A percentile compares a stretch with the other conserved stretches of the same genome.
phyloP scores from a whole-genome alignment of 768 basidiomycete species.

The Leucogyrophana mollusca region DNA sequence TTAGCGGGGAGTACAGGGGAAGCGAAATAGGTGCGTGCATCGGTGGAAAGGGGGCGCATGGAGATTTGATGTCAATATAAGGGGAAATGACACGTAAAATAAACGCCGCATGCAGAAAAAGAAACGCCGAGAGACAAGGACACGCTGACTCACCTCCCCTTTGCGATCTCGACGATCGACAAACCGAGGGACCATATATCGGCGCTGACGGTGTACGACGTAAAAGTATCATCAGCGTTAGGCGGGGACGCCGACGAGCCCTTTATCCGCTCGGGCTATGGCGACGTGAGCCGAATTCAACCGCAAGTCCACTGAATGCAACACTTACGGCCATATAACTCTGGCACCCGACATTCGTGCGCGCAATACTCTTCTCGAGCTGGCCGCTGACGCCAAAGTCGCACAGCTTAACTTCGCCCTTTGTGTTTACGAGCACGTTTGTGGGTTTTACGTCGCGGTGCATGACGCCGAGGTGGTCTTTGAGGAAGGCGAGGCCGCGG shows the following conservation, averaged over 20 bases:
- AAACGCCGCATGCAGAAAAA: too few relatives aligned
- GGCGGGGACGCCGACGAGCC: conserved; percentile 65
- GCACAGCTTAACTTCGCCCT: conserved; percentile 90
- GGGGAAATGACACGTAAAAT: too few relatives aligned
- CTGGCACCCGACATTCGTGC: conserved; percentile 99
- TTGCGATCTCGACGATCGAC: conserved; percentile 88
- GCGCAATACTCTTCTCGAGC: conserved; percentile 92
- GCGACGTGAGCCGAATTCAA: conserved; percentile 2
- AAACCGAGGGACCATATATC: conserved; percentile 98
- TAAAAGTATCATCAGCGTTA: conserved; percentile 29
- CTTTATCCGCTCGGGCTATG: conserved; percentile 91
- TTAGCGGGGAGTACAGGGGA: background rate
- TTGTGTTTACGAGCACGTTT: conserved; percentile 86
- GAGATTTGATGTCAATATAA: too few relatives aligned
- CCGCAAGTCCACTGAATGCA: conserved; percentile 2
- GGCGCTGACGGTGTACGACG: conserved; percentile 89
- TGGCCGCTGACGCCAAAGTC: conserved; percentile 99
- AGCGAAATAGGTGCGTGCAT: background rate
- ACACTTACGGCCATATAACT: conserved; percentile 92
- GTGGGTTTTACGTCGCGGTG: conserved; percentile 90
- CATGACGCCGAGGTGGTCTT: conserved; percentile 90
- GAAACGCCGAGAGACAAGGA: conserved; percentile 1
- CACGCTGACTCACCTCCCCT: conserved; percentile 49
- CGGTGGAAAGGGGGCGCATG: too few relatives aligned
- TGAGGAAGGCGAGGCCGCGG: conserved; percentile 89